phyloP scores from a whole-genome alignment of 768 basidiomycete genomes.

The Suillus subalutaceus region DNA sequence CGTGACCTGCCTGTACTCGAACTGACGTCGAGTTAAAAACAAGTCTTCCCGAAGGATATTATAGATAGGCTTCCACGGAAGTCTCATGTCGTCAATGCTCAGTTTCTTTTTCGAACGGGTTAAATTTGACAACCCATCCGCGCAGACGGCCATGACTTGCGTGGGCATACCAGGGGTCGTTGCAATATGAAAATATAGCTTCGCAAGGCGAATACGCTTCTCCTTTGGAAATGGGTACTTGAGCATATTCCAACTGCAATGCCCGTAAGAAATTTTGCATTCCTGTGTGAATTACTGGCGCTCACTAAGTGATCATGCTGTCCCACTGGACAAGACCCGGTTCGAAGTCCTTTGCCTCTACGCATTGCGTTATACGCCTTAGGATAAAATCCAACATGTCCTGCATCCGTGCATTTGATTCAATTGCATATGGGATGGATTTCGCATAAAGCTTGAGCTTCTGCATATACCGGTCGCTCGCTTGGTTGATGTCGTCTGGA shows the following conservation, averaged over 20 bases:
- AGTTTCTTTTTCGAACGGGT: constrained; percentile 74
- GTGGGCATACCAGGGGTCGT: constrained; percentile 77
- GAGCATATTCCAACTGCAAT: constrained; percentile 72
- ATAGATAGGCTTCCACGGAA: constrained; percentile 83
- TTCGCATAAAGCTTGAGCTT: constrained; percentile 66
- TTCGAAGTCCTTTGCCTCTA: constrained; percentile 82
- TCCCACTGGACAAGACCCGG: constrained; percentile 83
- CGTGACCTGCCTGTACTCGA: constrained; percentile 69
- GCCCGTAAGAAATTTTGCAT: constrained; percentile 19
- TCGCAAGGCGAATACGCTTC: constrained; percentile 71
- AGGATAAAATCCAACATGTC: constrained; percentile 74
- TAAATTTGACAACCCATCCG: constrained; percentile 61
- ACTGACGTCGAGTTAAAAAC: constrained; percentile 76
- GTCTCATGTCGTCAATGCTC: constrained; percentile 74
- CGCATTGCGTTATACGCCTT: constrained; percentile 67
- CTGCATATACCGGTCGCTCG: constrained; percentile 49
- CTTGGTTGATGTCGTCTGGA: constrained; percentile 34
- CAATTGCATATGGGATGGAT: constrained; percentile 76
- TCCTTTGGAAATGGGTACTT: constrained; percentile 87
- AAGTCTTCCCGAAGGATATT: constrained; percentile 71
- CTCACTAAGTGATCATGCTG: constrained; percentile 72
- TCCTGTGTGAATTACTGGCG: constrained; percentile 19
- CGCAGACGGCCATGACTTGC: constrained; percentile 66
- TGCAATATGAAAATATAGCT: constrained; percentile 77
- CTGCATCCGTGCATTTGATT: constrained; percentile 76